Base-by-base conservation (phyloP, 495 filamentous ascomycete genomes). In the Neurospora sp. region DNA sequence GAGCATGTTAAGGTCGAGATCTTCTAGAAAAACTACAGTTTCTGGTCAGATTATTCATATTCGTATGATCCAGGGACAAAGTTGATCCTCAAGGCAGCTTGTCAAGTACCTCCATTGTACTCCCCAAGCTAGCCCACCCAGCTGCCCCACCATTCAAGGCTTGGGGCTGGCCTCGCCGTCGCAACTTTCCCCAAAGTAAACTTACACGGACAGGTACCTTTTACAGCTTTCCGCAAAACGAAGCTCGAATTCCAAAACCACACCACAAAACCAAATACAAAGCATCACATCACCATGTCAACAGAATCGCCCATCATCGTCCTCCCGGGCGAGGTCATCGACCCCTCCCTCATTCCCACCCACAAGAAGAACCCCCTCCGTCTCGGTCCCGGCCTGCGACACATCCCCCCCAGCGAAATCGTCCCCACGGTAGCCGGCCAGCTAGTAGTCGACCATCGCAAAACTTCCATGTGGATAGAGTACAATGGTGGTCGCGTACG, bases 331-430 rank as follows among this genome's bases (percentile, higher is more conserved):
- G 94, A 98, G 74, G 78, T 83, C 59, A 85, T 97, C 70, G 82
- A 87, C 73, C 85, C 92, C 9, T 79, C 83, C 10, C 87, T 94
- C 16, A 89, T 88, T 14, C 87, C 93, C 2, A 84, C 85, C 41
- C 89, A 89, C 74, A 86, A 85, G 22, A 89, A 88, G 75, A 85
- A 88, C 71, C 86, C 93, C 38, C 85, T 99, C 73, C 91, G 91
- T 75, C 86, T 99, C 39, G 96, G 96, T 40, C 93, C 94, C 12
- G 96, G 96, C 41, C 86, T 98, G 42, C 89, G 87, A 35, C 91
- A 94, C 77, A 88, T 88, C 53, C 91, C 89, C 18, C 91, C 92
- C 35, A 84, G 84, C 70, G 88, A 89, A 39, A 85, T 98, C 69
- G 84, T 89, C 39, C 88, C 94, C 20, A 91, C 91, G 22, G 88